Conservation (phyloP, 768 basidiomycete species). For the Trametes coccinea region DNA sequence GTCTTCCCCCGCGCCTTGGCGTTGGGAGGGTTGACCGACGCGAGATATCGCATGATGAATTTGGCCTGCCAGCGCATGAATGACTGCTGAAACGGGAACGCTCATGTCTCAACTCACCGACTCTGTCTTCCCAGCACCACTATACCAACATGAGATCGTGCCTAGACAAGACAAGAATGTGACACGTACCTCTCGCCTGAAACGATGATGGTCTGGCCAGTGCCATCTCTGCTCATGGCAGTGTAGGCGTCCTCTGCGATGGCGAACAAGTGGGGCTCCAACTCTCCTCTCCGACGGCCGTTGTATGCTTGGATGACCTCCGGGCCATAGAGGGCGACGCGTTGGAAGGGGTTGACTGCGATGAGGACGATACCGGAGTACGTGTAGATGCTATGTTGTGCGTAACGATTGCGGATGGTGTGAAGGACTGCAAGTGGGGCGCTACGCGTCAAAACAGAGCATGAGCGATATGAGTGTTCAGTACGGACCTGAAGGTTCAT, state of each 20-base stretch:
- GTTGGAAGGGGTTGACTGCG: constrained; percentile 98
- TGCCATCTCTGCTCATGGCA: constrained; percentile 90
- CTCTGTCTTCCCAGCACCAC: constrained; percentile 99
- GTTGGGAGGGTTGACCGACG: constrained; percentile 88
- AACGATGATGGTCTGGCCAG: constrained; percentile 98
- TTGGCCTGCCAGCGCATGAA: constrained; percentile 62
- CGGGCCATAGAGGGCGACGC: constrained; percentile 94
- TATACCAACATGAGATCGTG: constrained; percentile 35
- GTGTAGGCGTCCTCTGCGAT: constrained; percentile 99
- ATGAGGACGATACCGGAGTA: constrained; percentile 99
- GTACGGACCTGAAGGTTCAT: constrained; percentile 88
- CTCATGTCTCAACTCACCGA: constrained; percentile 56
- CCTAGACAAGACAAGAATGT: background rate
- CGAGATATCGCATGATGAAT: constrained; percentile 99
- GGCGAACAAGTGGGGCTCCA: constrained; percentile 97
- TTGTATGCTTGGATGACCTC: constrained; percentile 98
- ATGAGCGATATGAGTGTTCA: background rate
- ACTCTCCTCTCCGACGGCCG: constrained; percentile 86
- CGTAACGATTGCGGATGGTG: constrained; percentile 95
- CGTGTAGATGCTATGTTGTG: constrained; percentile 96
- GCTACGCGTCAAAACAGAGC: background rate
- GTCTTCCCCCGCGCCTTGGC: constrained; percentile 60
- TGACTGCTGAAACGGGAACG: constrained; percentile 6
- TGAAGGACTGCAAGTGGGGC: constrained; percentile 91
- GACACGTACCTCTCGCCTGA: constrained; percentile 87